Evolutionary conservation across 208 protist genomes (phyloP), one percentile per base, ranked within the genome.

Genomic region (Leishmania martiniquensis): DNA sequence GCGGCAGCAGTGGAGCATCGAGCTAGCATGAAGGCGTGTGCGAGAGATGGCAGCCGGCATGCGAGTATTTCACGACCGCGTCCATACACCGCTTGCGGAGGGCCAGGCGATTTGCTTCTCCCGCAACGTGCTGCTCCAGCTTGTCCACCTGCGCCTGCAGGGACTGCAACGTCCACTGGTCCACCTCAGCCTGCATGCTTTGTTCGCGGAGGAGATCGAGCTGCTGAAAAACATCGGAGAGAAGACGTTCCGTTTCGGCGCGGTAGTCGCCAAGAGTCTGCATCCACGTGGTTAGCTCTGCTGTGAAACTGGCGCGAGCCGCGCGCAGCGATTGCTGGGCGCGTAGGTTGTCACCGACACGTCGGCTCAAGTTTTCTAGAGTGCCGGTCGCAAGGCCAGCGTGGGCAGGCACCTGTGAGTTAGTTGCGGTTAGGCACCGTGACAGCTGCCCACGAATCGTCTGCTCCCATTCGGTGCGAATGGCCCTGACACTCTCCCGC

Each of bases 401-500:
- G 13, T 39, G 29, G 1, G 32, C 22, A 17, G 80, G 75, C 52
- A 84, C 68, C 5, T 69, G 17, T 2, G 80, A 13, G 44, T 55
- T 68, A 10, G 69, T 34, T 45, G 49, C 22, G 0, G 80, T 80
- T 6, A 84, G 52, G 70, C 80, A 80, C 0, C 45, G 47, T n/a
- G 80, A 77, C 51, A 84, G 75, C 62, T 84, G 60, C 25, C 52
- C 9, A 5, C 80, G 80, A 39, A 77, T 39, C 7, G 39, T 32
- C 44, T 60, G 45, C 62, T 84, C 80, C 80, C 80, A 84, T 7
- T 75, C 74, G 1, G 45, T 39, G 2, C 80, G 69, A 62, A 80
- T 37, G 0, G 34, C 25, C 25, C 47, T 67, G 47, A 72, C 70
- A 7, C 20, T 10, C 4, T 79, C 75, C 6, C 63, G 80, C 39